Conservation (phyloP, 345 rosid genomes). For the Turnera subulata region DNA sequence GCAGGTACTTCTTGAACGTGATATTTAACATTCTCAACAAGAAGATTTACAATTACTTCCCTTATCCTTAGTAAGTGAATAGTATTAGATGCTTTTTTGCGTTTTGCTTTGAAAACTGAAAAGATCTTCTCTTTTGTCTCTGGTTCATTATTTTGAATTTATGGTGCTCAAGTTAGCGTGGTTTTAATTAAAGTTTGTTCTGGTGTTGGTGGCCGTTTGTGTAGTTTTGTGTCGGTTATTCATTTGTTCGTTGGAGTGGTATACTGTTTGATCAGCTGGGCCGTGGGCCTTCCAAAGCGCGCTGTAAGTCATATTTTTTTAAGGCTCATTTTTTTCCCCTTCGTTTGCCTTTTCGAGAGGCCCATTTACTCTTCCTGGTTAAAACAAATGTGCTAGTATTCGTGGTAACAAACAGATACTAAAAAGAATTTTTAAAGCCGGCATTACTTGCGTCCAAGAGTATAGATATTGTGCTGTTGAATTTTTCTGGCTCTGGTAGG, state of each 20-base stretch:
- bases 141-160: too few species aligned
- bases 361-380: too few species aligned
- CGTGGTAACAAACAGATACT: too few species aligned
- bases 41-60: constrained; percentile 97
- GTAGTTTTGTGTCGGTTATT: constrained; percentile 89
- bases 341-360: too few species aligned
- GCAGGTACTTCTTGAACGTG: constrained; percentile 89
- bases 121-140: too few species aligned
- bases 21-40: constrained; percentile 96
- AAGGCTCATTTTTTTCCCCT: constrained; percentile 6
- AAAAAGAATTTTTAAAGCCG: too few species aligned
- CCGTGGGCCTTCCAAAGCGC: constrained; percentile 92
- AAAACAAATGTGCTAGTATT: too few species aligned
- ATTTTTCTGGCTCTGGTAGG: too few species aligned
- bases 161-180: too few species aligned
- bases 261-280: constrained; percentile 86
- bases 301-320: constrained; percentile 60
- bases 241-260: constrained; percentile 92
- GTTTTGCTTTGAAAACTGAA: background rate
- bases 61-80: constrained; percentile 82
- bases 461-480: too few species aligned
- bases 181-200: background rate
- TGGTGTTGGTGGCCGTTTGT: background rate
- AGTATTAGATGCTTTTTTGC: background rate
- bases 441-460: too few species aligned